These are phyloP conservation scores for Begonia fuchsioides DNA, from an alignment of 306 rosid genomes.

Conservation along the genomic window DNA sequence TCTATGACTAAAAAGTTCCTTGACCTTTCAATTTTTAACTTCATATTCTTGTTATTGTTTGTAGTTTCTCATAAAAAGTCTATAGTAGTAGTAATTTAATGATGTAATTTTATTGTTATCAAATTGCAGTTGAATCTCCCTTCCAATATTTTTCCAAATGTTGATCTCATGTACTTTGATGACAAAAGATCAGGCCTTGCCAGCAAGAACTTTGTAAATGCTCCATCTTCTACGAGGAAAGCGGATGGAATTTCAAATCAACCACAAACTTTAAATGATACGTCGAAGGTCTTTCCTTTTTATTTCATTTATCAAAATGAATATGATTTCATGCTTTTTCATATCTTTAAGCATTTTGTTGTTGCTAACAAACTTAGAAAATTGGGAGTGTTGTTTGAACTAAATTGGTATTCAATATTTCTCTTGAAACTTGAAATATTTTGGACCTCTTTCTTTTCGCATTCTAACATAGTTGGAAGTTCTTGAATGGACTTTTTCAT, in stretches of 20 bases:
- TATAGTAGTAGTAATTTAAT: background rate
- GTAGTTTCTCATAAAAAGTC: background rate
- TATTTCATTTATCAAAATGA: background rate
- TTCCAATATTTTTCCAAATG: conserved; percentile 43
- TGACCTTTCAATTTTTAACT: background rate
- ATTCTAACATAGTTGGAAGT: too few relatives aligned
- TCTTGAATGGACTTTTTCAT: background rate
- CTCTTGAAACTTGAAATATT: background rate
- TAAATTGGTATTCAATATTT: background rate
- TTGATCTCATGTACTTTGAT: conserved; percentile 36
- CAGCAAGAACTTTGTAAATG: conserved; percentile 14
- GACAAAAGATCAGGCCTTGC: conserved; percentile 25
- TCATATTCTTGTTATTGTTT: background rate
- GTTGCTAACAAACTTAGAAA: background rate
- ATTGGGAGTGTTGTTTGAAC: too few relatives aligned
- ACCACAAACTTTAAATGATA: conserved; percentile 31
- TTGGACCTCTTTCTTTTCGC: background rate
- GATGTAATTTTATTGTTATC: background rate
- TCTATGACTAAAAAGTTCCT: background rate
- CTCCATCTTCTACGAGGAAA: conserved; percentile 23
- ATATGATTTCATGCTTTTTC: background rate
- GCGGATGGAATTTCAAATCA: conserved; percentile 24
- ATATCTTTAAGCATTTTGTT: background rate
- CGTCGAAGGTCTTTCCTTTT: conserved; percentile 40
- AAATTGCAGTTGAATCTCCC: conserved; percentile 68